Evolutionary conservation across 2,329 filamentous ascomycete genomes (phyloP), one percentile per base, ranked within the genome.

Genomic region (Thelonectria discophora): DNA sequence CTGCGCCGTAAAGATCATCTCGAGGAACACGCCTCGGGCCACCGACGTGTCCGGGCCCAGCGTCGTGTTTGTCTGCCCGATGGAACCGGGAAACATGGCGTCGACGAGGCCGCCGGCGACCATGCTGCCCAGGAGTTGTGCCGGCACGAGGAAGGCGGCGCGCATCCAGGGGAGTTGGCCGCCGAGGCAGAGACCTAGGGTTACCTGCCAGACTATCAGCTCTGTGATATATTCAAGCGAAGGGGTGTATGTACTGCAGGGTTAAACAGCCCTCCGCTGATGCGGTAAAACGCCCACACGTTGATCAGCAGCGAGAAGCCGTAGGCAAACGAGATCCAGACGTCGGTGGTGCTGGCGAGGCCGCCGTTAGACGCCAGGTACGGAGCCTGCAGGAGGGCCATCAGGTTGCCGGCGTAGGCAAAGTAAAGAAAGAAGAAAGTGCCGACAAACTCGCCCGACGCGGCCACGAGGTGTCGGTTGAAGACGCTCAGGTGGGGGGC

Each of bases 1-100:
- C 65, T 87, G 80, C 0, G 84, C 79, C 0, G 87, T 89, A 32
- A 88, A 78, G 64, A 89, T 86, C 76, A 87, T 82, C 73, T 90
- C 88, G 45, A 90, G 83, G 66, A 89, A 88, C 17, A 90, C 76
- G 12, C 87, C 87, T 50, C 84, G 85, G 0, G 78, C 77, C 17
- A 82, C 76, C 40, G 77, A 83, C 4, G 82, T 78, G 18, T 80
- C 80, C 6, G 77, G 78, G 0, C 80, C 81, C 2, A 89, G 78
- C 2, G 57, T 49, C 1, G 79, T 79, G 2, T 86, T 89, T 27
- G 75, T 77, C 5, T 86, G 84, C 3, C 80, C 78, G 15, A 86
- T 68, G 2, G 75, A 71, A 0, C 83, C 84, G 0, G 86, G 86
- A 34, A 88, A 81, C 34, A 89, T 76, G 1, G 77, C 81, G 21